phyloP scores from a whole-genome alignment of 1,139 yeast species.

The Taphrina confusa region DNA sequence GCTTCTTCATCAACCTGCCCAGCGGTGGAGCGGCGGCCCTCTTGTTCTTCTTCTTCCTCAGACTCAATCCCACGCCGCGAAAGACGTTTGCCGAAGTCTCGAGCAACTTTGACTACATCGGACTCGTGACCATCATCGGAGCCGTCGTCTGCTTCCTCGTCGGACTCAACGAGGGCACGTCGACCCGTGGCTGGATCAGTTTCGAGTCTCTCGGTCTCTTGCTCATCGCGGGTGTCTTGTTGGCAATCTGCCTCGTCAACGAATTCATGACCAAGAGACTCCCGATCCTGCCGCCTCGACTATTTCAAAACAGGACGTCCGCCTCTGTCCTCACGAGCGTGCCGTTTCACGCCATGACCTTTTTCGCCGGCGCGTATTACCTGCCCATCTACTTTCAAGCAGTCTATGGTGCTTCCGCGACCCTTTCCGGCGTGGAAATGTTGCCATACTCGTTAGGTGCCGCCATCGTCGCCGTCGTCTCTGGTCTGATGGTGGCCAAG shows the following conservation, averaged over 20 bases:
- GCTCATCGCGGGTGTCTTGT: constrained; percentile 56
- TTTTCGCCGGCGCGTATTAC: constrained; percentile 53
- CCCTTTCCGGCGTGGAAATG: constrained; percentile 61
- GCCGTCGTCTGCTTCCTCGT: constrained; percentile 54
- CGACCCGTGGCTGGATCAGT: constrained; percentile 54
- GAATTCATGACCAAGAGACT: constrained; percentile 53
- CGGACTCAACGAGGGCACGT: constrained; percentile 58
- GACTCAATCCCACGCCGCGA: constrained; percentile 55
- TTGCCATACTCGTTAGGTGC: constrained; percentile 59
- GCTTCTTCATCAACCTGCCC: constrained; percentile 71
- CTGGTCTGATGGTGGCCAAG: constrained; percentile 54
- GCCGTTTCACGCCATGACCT: constrained; percentile 51
- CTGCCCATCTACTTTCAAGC: constrained; percentile 62
- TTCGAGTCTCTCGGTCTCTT: constrained; percentile 59
- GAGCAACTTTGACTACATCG: constrained; percentile 53
- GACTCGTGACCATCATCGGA: constrained; percentile 50
- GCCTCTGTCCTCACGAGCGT: constrained; percentile 50
- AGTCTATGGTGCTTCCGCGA: constrained; percentile 53
- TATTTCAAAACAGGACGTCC: constrained; percentile 50
- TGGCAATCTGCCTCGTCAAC: constrained; percentile 52
- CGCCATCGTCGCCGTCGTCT: constrained; percentile 52
- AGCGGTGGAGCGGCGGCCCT: constrained; percentile 61
- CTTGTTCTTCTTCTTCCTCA: constrained; percentile 53
- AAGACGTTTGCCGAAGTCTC: constrained; percentile 52
- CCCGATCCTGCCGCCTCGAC: constrained; percentile 54